Evolutionary conservation across 192 early-diverging fungal species (phyloP).

Genomic region (Gonapodya sp.): DNA sequence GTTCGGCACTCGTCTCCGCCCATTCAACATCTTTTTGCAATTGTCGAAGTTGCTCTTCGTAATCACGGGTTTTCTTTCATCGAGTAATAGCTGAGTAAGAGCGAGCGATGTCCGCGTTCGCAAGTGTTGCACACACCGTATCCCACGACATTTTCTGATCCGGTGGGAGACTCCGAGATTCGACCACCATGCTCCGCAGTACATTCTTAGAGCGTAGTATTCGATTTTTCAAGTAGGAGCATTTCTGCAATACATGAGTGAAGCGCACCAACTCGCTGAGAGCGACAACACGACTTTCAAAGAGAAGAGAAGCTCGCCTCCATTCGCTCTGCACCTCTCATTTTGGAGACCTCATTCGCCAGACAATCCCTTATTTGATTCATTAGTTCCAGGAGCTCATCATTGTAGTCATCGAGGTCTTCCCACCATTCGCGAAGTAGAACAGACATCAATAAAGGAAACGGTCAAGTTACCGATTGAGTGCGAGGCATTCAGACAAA

Average conservation of each 20-base stretch:
- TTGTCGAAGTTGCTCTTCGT: slow-evolving; percentile 33
- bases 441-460: not conserved
- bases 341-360: slow-evolving; percentile 32
- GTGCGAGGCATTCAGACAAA: no score
- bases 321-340: slow-evolving; percentile 35
- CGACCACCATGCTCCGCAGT: slow-evolving; percentile 35
- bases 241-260: slow-evolving; percentile 34
- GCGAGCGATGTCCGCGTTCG: not conserved
- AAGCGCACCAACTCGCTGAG: not conserved
- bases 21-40: slow-evolving; percentile 47
- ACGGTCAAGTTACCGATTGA: no score
- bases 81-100: not conserved
- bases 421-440: not conserved
- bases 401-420: slow-evolving; percentile 53
- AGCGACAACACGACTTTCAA: not conserved
- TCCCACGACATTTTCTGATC: slow-evolving; percentile 21
- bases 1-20: slow-evolving; percentile 40
- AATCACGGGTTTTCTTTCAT: slow-evolving; percentile 26
- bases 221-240: slow-evolving; percentile 41
- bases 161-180: slow-evolving; percentile 30
- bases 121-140: slow-evolving; percentile 17
- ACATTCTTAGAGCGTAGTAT: slow-evolving; percentile 38
- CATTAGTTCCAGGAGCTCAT: slow-evolving; percentile 43
- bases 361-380: slow-evolving; percentile 30
- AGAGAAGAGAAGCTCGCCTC: slow-evolving; percentile 22